Conservation (phyloP, 179 eudicot genomes). For the Beta macrorhiza region DNA sequence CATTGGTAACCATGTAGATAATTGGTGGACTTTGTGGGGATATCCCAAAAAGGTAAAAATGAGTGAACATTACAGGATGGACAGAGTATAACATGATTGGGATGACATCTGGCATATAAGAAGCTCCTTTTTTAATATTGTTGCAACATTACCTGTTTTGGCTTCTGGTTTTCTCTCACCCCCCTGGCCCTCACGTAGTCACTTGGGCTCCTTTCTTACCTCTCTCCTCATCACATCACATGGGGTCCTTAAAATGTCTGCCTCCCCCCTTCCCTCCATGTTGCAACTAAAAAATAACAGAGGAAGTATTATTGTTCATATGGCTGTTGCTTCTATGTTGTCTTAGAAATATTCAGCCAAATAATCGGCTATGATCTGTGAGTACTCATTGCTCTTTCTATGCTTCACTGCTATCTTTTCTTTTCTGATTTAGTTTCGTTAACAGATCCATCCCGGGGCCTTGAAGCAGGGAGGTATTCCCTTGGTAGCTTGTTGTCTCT, state of each 20-base stretch:
- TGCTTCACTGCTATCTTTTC: not conserved
- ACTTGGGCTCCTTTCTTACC: too few species aligned
- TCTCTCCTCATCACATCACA: too few species aligned
- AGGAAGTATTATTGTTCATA: not conserved
- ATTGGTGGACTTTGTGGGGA: not conserved
- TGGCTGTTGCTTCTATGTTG: not conserved
- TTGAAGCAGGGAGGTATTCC: slow-evolving; percentile 84
- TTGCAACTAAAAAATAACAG: too few species aligned
- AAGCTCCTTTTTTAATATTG: too few species aligned
- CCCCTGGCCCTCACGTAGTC: too few species aligned
- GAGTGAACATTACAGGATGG: not conserved
- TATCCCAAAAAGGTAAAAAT: not conserved
- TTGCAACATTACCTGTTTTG: too few species aligned
- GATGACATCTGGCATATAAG: not conserved
- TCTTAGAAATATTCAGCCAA: not conserved
- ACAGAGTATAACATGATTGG: not conserved
- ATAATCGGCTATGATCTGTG: not conserved
- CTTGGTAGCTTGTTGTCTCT: slow-evolving; percentile 80
- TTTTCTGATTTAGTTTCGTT: slow-evolving; percentile 14
- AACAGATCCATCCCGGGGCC: slow-evolving; percentile 95
- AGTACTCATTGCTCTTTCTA: not conserved
- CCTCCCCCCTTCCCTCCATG: too few species aligned
- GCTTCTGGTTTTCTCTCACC: too few species aligned
- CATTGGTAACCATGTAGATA: not conserved
- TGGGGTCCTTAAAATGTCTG: too few species aligned